These are phyloP conservation scores for Vigna nakashimae DNA, from an alignment of 306 rosid species.

Conservation along the genomic window DNA sequence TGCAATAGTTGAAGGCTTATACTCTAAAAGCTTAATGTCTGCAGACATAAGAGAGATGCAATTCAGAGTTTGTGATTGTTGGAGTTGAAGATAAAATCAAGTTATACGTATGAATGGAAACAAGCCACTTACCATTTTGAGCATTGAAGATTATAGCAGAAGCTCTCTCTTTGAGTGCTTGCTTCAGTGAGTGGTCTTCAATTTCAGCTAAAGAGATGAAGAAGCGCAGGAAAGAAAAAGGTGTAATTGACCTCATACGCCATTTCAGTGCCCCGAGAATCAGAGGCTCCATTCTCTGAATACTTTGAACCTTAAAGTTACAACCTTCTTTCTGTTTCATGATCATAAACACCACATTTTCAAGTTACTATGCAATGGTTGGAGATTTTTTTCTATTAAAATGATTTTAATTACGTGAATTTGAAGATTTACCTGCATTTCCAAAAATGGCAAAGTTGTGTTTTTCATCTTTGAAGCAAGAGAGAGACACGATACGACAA, in stretches of 20 bases:
- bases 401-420: neutral
- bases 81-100: conserved; percentile 7
- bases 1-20: conserved; percentile 76
- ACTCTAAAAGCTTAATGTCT: conserved; percentile 60
- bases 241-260: conserved; percentile 83
- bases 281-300: conserved; percentile 70
- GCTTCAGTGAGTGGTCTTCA: conserved; percentile 49
- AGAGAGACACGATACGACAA: conserved; percentile 62
- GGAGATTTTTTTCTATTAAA: neutral
- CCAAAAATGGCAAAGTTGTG: conserved; percentile 49
- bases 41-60: conserved; percentile 40
- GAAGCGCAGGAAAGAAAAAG: conserved; percentile 72
- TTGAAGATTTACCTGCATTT: conserved; percentile 55
- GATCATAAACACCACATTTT: neutral
- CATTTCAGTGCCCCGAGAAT: conserved; percentile 72
- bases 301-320: conserved; percentile 54
- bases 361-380: conserved; percentile 2
- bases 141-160: conserved; percentile 64
- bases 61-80: conserved; percentile 3
- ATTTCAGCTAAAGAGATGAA: conserved; percentile 56
- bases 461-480: conserved; percentile 78
- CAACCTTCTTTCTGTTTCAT: conserved; percentile 61
- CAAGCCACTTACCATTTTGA: conserved; percentile 57
- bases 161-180: conserved; percentile 65
- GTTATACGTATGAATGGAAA: conserved; percentile 1